Evolutionary conservation across 441 rosid genomes (phyloP).

Genomic region (Biscutella laevigata): DNA sequence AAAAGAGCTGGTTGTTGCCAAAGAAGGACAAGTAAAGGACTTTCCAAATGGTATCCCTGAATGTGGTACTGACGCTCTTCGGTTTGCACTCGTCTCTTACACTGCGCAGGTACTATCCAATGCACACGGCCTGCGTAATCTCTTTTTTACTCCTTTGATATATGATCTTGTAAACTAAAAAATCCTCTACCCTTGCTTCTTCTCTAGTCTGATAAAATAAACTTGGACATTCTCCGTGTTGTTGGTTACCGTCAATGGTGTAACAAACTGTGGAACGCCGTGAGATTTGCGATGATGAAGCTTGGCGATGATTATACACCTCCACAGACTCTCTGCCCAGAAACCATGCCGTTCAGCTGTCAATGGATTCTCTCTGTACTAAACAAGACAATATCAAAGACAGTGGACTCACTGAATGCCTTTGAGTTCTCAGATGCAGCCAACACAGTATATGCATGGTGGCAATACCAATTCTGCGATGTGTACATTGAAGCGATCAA

Average conservation of each 20-base stretch:
- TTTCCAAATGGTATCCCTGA: constrained; percentile 90
- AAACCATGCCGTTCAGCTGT: constrained; percentile 70
- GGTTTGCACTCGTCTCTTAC: constrained; percentile 93
- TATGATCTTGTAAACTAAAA: constrained; percentile 3
- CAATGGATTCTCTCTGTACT: constrained; percentile 81
- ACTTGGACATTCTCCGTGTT: constrained; percentile 90
- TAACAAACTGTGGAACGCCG: constrained; percentile 94
- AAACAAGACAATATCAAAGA: constrained; percentile 61
- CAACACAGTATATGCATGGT: constrained; percentile 72
- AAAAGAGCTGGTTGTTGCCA: constrained; percentile 60
- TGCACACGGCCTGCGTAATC: too few relatives aligned
- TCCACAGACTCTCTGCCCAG: constrained; percentile 31
- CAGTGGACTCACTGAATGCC: constrained; percentile 47
- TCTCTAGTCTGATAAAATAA: constrained; percentile 79
- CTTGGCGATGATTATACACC: constrained; percentile 67
- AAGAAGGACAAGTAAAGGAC: constrained; percentile 72
- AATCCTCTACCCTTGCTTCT: neutral
- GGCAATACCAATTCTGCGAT: constrained; percentile 94
- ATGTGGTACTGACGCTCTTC: constrained; percentile 98
- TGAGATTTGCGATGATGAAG: constrained; percentile 88
- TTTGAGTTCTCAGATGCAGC: constrained; percentile 79
- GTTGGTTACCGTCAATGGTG: constrained; percentile 99
- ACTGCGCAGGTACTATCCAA: constrained; percentile 73
- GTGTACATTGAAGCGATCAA: constrained; percentile 84
- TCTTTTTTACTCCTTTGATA: too few relatives aligned